phyloP scores from a whole-genome alignment of 2,329 filamentous ascomycete species.

The Grosmannia serpens region DNA sequence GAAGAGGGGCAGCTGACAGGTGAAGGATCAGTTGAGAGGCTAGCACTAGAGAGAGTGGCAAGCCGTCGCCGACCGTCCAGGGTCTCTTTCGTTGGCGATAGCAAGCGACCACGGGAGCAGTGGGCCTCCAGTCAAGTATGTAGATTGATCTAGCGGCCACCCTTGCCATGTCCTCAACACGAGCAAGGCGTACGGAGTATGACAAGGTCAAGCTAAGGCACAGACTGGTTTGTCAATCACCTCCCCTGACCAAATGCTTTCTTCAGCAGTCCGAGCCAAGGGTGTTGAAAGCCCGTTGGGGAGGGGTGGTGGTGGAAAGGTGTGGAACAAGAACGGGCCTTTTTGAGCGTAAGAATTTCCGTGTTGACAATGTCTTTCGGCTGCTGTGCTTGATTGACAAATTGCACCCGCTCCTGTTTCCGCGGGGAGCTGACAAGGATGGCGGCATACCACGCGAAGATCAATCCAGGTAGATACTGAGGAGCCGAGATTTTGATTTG shows the following conservation, averaged over 20 bases:
- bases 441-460: conserved; percentile 7
- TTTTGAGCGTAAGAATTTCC: too few species aligned
- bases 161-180: neutral
- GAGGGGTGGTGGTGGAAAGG: too few species aligned
- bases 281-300: neutral
- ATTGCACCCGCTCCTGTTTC: neutral
- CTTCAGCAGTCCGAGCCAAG: neutral
- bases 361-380: neutral
- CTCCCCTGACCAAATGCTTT: neutral
- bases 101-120: neutral
- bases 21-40: neutral
- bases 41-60: neutral
- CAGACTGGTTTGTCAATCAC: neutral
- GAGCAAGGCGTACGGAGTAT: neutral
- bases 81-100: neutral
- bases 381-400: neutral
- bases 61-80: neutral
- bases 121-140: conserved; percentile 2
- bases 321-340: too few species aligned
- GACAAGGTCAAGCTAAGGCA: neutral
- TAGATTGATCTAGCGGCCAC: neutral
- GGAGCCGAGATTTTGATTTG: conserved; percentile 7
- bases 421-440: conserved; percentile 7
- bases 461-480: conserved; percentile 10
- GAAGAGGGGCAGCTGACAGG: too few species aligned